Conservation (phyloP, 2,329 filamentous ascomycete species). For the Helminthosporium solani region DNA sequence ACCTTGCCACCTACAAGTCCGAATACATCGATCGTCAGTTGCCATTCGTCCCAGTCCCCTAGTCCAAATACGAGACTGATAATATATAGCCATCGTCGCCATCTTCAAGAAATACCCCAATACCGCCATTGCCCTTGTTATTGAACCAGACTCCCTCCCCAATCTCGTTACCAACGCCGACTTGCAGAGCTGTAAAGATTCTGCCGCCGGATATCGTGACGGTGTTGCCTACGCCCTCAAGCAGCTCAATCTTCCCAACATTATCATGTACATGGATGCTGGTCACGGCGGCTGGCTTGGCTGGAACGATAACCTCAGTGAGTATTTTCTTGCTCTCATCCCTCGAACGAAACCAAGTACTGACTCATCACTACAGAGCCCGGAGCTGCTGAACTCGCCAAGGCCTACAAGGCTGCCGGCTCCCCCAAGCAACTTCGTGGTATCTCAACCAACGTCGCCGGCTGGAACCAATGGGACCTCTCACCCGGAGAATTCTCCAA, state of each 20-base stretch:
- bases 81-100: slow-evolving; percentile 48
- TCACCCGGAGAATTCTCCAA: slow-evolving; percentile 43
- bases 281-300: slow-evolving; percentile 67
- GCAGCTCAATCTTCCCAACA: slow-evolving; percentile 61
- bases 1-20: slow-evolving; percentile 53
- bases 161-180: slow-evolving; percentile 64
- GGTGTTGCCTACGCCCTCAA: slow-evolving; percentile 60
- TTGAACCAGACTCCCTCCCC: slow-evolving; percentile 64
- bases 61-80: slow-evolving; percentile 8
- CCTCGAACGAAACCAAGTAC: slow-evolving; percentile 13
- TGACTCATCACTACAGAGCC: slow-evolving; percentile 35
- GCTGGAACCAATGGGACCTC: slow-evolving; percentile 58
- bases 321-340: slow-evolving; percentile 4
- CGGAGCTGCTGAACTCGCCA: slow-evolving; percentile 52
- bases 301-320: slow-evolving; percentile 61
- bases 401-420: slow-evolving; percentile 51
- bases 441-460: slow-evolving; percentile 58
- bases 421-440: slow-evolving; percentile 54
- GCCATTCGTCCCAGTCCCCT: too few species aligned
- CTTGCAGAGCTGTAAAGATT: slow-evolving; percentile 57
- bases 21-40: slow-evolving; percentile 54
- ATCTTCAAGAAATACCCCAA: slow-evolving; percentile 58
- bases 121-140: slow-evolving; percentile 43
- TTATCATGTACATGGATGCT: slow-evolving; percentile 65
- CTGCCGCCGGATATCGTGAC: slow-evolving; percentile 58